Base-by-base conservation (phyloP, 1,284 basidiomycete species). In the Athelia sp. region DNA sequence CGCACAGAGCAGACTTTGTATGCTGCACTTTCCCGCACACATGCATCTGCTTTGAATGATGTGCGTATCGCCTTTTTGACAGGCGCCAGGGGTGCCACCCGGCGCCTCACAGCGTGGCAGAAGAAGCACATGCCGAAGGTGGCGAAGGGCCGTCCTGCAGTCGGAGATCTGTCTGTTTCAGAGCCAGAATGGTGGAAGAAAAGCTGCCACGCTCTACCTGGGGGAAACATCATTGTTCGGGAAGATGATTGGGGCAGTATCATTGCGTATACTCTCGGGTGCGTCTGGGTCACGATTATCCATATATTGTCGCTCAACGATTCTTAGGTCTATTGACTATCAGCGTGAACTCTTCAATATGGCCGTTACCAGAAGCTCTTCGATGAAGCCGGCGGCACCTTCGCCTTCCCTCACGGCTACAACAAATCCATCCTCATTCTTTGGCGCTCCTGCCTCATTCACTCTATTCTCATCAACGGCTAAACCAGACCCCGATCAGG, bases 241-340 rank as follows among this genome's bases (percentile, higher is more conserved):
- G 87, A 90, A 56, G 73, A 78, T 54, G 84, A 87, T 61, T 84
- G 81, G 82, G 84, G 84, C 1, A 87, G 83, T 58, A 80, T 88
- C 45, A 87, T 87, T 54, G 80, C 85, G 2, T 86, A 82, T 63
- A 85, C 84, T 2, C 65, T 87, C 44, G 82, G 83, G 82, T 82
- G 52, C 22, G 66, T 58, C n/a, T 29, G 11, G 40, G 17, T 35
- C 19, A 17, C 19, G 38, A 42, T 17, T 31, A 36, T 13, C 3
- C 36, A 51, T 45, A 45, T 29, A 19, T 23, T 32, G 17, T 49
- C 22, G 8, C 42, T 18, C 9, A 9, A 22, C 29, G 45, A 29
- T 34, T 52, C 19, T 6, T 58, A 86, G 84, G 56, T 80, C 83
- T 2, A 43, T 64, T 0, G 84, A 86, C 54, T 87, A 84, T 57